phyloP scores from a whole-genome alignment of 2,329 filamentous ascomycete genomes.

The Herpotrichia juniperi region DNA sequence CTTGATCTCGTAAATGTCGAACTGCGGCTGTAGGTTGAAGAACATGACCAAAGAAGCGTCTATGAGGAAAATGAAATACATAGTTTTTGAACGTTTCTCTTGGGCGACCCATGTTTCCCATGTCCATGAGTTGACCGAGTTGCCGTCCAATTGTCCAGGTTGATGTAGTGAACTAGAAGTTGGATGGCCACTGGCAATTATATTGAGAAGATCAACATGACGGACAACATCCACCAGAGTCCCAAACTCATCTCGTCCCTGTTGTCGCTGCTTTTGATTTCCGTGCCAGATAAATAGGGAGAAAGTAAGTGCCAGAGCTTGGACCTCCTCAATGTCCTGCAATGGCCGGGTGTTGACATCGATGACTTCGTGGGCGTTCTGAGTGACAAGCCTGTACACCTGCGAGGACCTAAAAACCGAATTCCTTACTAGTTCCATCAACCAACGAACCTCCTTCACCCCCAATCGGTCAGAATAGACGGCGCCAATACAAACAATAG shows the following conservation, averaged over 20 bases:
- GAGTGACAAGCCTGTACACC: conserved; percentile 52
- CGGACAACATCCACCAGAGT: conserved; percentile 64
- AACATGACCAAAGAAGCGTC: conserved; percentile 72
- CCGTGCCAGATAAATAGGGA: conserved; percentile 73
- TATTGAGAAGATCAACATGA: conserved; percentile 61
- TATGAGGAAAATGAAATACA: conserved; percentile 69
- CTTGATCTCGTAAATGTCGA: conserved; percentile 68
- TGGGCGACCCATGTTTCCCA: conserved; percentile 74
- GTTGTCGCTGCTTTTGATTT: conserved; percentile 67
- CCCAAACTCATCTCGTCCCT: conserved; percentile 65
- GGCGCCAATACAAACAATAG: conserved; percentile 75
- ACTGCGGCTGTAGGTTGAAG: conserved; percentile 70
- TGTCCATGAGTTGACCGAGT: conserved; percentile 62
- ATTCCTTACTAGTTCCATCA: conserved; percentile 68
- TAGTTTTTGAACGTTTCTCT: conserved; percentile 69
- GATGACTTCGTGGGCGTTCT: conserved; percentile 47
- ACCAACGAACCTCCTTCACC: conserved; percentile 66
- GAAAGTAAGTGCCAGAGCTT: conserved; percentile 68
- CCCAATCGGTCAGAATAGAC: conserved; percentile 72
- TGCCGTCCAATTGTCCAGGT: conserved; percentile 48
- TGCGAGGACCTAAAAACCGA: conserved; percentile 64
- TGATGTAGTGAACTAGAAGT: conserved; percentile 68
- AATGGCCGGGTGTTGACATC: conserved; percentile 47
- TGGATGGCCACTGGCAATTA: conserved; percentile 55
- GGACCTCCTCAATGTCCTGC: conserved; percentile 66